A percentile compares a stretch with the other conserved stretches of the same genome.
Evolutionary conservation across 306 rosid species (phyloP).

Genomic region (Cajanus cajan): DNA sequence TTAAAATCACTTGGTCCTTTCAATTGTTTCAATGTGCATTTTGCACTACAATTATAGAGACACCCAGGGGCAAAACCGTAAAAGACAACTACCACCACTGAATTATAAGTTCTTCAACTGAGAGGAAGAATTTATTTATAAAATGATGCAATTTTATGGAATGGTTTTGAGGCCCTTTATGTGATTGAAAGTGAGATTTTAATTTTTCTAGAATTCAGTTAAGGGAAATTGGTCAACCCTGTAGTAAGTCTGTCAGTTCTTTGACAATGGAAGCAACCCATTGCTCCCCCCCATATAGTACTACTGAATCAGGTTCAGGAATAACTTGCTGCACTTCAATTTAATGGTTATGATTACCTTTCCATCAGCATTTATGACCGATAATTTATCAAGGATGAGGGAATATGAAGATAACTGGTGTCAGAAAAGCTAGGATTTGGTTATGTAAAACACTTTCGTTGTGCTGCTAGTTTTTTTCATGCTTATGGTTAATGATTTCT

Average conservation of each 20-base stretch:
- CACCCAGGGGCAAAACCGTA: background rate
- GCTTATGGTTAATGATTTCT: background rate
- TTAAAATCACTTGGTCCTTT: background rate
- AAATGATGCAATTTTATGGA: background rate
- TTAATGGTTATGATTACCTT: background rate
- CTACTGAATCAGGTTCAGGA: background rate
- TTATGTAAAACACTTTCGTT: background rate
- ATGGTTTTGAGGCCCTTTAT: background rate
- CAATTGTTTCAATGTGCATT: background rate
- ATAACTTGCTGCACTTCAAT: no score
- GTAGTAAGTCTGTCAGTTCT: background rate
- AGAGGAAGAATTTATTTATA: background rate
- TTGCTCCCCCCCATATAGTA: background rate
- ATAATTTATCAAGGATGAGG: background rate
- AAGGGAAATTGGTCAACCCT: background rate
- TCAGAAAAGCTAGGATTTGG: background rate
- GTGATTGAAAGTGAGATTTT: background rate
- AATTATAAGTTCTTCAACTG: background rate
- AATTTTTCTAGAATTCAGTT: background rate
- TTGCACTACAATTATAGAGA: background rate
- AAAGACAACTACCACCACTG: background rate
- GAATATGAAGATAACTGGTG: background rate
- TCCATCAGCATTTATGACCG: background rate
- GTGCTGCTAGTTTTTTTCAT: background rate
- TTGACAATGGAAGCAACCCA: background rate